phyloP scores from a whole-genome alignment of 208 protist species.

The Angomonas ambiguus region DNA sequence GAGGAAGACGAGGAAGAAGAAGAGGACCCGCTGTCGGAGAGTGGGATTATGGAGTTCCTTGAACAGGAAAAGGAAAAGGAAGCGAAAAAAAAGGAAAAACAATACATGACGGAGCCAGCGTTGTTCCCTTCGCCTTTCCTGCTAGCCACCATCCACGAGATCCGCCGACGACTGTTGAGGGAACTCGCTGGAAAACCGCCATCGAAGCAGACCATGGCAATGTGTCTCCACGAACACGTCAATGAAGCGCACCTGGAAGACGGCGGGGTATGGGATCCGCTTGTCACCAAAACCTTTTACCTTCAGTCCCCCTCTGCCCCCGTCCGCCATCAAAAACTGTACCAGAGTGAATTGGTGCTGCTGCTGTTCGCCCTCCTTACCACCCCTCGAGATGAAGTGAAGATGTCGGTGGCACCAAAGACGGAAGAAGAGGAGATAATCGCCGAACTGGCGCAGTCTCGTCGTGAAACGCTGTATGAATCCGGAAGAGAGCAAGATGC shows the following conservation, averaged over 20 bases:
- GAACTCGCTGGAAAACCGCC: slow-evolving; percentile 26
- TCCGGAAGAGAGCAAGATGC: background rate
- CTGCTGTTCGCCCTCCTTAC: slow-evolving; percentile 55
- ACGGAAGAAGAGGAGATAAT: background rate
- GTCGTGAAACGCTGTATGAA: too few species aligned
- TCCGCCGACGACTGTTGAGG: slow-evolving; percentile 51
- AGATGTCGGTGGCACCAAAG: background rate
- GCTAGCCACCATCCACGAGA: slow-evolving; percentile 45
- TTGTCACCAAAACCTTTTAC: slow-evolving; percentile 46
- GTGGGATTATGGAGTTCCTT: slow-evolving; percentile 6
- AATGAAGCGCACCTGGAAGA: slow-evolving; percentile 45
- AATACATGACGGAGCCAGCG: slow-evolving; percentile 7
- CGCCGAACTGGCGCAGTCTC: background rate
- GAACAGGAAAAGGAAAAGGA: background rate
- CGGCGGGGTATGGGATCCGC: slow-evolving; percentile 40
- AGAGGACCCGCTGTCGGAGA: background rate
- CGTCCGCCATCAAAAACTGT: slow-evolving; percentile 49
- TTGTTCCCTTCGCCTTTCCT: slow-evolving; percentile 52
- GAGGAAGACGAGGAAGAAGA: slow-evolving; percentile 13
- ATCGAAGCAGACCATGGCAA: slow-evolving; percentile 39
- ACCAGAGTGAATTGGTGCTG: slow-evolving; percentile 80
- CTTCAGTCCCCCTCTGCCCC: slow-evolving; percentile 2
- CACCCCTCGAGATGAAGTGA: slow-evolving; percentile 19
- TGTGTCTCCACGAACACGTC: slow-evolving; percentile 29
- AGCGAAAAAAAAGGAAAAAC: background rate